phyloP scores from a whole-genome alignment of 2,329 filamentous ascomycete genomes.

The Trichoderma cornu-damae region DNA sequence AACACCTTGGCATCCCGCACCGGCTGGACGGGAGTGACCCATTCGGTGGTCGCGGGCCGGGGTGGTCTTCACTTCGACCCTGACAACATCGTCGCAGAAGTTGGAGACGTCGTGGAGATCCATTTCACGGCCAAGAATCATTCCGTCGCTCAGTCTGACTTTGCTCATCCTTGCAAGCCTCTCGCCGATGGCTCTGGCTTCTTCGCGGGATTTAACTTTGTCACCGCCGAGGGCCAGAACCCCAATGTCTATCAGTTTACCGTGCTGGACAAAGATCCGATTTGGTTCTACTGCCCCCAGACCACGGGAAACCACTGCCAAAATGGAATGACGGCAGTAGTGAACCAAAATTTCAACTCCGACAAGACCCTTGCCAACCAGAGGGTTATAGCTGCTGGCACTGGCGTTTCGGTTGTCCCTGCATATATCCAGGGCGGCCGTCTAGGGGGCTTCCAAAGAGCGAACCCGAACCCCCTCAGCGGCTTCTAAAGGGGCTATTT shows the following conservation, averaged over 20 bases:
- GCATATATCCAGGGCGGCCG: conserved; percentile 32
- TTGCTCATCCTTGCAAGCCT: conserved; percentile 54
- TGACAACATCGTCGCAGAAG: conserved; percentile 43
- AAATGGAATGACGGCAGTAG: conserved; percentile 46
- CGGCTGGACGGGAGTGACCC: conserved; percentile 1
- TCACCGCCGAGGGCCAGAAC: conserved; percentile 21
- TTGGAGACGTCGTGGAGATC: conserved; percentile 45
- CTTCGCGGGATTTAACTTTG: conserved; percentile 24
- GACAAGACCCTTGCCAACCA: conserved; percentile 36
- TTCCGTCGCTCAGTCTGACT: conserved; percentile 57
- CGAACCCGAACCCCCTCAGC: conserved; percentile 39
- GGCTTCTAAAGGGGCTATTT: conserved; percentile 36
- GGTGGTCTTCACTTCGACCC: conserved; percentile 45
- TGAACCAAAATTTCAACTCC: conserved; percentile 44
- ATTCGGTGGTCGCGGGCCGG: conserved; percentile 11
- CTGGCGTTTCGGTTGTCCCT: conserved; percentile 31
- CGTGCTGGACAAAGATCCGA: conserved; percentile 42
- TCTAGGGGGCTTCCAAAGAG: background rate
- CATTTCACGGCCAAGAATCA: conserved; percentile 47
- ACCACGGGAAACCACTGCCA: conserved; percentile 55
- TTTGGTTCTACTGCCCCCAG: conserved; percentile 55
- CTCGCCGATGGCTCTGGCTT: conserved; percentile 46
- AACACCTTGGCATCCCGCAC: background rate
- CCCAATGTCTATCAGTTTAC: conserved; percentile 22
- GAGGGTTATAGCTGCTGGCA: conserved; percentile 34